phyloP scores from a whole-genome alignment of 306 rosid species.

The Vigna unguiculata region DNA sequence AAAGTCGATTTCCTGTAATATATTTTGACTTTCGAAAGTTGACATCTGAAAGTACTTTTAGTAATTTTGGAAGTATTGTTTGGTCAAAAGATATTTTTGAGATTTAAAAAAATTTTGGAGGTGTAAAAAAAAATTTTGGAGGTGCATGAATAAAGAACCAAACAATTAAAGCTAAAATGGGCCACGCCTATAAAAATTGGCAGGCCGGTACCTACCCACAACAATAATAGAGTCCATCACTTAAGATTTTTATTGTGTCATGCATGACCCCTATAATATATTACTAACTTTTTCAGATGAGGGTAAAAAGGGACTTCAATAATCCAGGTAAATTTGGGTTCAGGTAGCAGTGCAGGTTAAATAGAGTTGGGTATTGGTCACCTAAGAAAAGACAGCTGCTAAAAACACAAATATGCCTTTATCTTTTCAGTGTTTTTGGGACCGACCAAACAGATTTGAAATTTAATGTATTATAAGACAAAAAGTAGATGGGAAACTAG shows the following conservation, averaged over 20 bases:
- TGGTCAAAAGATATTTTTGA: no score
- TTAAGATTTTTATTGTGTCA: neutral
- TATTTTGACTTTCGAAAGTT: no score
- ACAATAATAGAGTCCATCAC: neutral
- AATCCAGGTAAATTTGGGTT: neutral
- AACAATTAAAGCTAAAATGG: no score
- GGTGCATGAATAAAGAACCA: no score
- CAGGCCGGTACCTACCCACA: neutral
- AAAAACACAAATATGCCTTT: constrained; percentile 27
- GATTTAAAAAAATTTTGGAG: no score
- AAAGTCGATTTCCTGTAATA: no score
- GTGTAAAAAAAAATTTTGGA: no score
- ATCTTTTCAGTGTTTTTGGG: constrained; percentile 36
- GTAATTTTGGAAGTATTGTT: no score
- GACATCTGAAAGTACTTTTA: no score
- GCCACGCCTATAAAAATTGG: neutral
- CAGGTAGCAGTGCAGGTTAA: neutral
- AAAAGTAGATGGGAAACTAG: constrained; percentile 21
- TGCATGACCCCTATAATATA: neutral
- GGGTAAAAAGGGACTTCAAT: neutral
- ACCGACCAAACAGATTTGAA: constrained; percentile 28
- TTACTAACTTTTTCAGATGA: neutral
- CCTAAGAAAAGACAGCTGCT: constrained; percentile 25
- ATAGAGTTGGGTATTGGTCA: neutral
- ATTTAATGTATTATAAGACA: constrained; percentile 28